These are phyloP conservation scores for Strigomonas culicis DNA, from an alignment of 208 protist genomes.

Conservation along the genomic window DNA sequence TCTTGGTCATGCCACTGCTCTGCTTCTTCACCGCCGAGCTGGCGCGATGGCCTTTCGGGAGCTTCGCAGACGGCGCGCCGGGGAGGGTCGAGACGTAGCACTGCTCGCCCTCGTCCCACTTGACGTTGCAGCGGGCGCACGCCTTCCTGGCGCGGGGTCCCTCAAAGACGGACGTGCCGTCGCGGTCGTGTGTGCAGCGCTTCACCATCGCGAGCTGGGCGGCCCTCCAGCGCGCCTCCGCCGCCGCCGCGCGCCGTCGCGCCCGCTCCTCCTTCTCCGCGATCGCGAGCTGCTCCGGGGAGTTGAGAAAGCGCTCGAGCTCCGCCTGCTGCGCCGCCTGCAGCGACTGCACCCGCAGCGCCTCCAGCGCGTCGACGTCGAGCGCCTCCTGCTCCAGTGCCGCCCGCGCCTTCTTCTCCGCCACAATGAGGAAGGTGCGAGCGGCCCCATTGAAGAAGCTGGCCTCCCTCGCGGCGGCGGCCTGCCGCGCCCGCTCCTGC, in stretches of 20 bases:
- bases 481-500: conserved; percentile 14
- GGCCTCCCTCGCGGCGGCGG: conserved; percentile 11
- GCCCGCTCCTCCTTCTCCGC: conserved; percentile 41
- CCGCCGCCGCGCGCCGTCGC: conserved; percentile 28
- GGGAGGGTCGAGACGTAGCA: conserved; percentile 42
- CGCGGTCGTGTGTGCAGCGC: conserved; percentile 56
- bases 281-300: conserved; percentile 69
- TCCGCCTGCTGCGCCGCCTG: conserved; percentile 49
- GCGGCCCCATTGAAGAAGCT: conserved; percentile 40
- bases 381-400: conserved; percentile 23
- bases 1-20: too few species aligned
- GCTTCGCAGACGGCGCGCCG: too few species aligned
- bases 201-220: conserved; percentile 55
- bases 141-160: conserved; percentile 33
- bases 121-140: conserved; percentile 61
- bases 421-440: conserved; percentile 45
- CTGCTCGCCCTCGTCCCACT: conserved; percentile 56
- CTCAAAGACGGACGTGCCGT: conserved; percentile 54
- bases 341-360: conserved; percentile 21
- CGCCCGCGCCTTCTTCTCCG: conserved; percentile 26
- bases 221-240: conserved; percentile 30
- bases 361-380: conserved; percentile 17
- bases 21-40: too few species aligned
- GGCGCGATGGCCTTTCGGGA: too few species aligned
- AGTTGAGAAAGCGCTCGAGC: conserved; percentile 66